Evolutionary conservation across 768 basidiomycete genomes (phyloP).

Genomic region (Agrocybe praecox): DNA sequence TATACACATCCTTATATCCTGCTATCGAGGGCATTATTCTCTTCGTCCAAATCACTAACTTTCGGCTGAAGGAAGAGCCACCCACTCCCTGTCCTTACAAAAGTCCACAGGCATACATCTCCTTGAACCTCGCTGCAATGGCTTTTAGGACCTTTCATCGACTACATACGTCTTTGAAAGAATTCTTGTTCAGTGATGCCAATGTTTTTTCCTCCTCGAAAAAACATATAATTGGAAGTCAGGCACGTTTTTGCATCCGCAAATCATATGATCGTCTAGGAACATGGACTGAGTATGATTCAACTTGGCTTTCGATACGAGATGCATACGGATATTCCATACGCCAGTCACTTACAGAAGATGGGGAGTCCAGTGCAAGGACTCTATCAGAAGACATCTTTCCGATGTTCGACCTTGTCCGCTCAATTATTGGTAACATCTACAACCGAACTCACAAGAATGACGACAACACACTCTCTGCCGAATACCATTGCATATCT

Average conservation of each 20-base stretch:
- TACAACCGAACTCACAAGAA: background rate
- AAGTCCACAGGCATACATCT: slow-evolving; percentile 24
- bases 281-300: slow-evolving; percentile 3
- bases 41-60: background rate
- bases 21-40: slow-evolving; percentile 12
- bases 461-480: background rate
- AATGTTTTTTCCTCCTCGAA: background rate
- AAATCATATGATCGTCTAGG: background rate
- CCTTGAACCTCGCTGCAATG: slow-evolving; percentile 1
- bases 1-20: slow-evolving; percentile 26
- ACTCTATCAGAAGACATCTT: background rate
- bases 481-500: slow-evolving; percentile 1
- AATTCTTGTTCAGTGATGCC: background rate
- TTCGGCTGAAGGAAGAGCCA: background rate
- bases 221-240: background rate
- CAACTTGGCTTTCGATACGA: slow-evolving; percentile 3
- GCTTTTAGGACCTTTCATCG: background rate
- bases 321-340: background rate
- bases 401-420: background rate
- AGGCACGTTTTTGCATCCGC: background rate
- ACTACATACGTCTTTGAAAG: background rate
- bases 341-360: background rate
- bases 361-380: background rate
- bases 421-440: background rate
- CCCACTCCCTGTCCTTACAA: slow-evolving; percentile 25